These are phyloP conservation scores for Dictyostelium purpureum DNA, from an alignment of 78 protist genomes.

Conservation along the genomic window DNA sequence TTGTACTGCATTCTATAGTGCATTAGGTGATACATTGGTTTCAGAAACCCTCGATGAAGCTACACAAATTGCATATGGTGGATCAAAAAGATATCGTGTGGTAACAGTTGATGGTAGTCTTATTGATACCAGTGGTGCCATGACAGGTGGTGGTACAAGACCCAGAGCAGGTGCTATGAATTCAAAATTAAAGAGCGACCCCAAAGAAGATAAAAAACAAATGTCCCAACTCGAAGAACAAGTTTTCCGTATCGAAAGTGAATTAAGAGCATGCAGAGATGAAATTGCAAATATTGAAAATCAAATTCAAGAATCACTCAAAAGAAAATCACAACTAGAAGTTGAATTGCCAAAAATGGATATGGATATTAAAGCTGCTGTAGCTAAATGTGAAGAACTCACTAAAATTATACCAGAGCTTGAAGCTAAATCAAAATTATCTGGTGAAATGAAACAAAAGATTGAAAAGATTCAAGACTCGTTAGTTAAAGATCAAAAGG, in stretches of 20 bases:
- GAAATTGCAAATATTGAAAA: constrained; percentile 26
- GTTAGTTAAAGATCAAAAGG: not conserved
- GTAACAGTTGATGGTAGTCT: constrained; percentile 98
- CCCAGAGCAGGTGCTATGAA: constrained; percentile 87
- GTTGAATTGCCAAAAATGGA: constrained; percentile 51
- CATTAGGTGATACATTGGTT: constrained; percentile 97
- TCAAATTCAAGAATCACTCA: not conserved
- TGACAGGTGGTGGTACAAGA: constrained; percentile 98
- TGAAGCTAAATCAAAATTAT: not conserved
- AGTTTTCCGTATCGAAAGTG: not conserved
- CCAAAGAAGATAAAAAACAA: constrained; percentile 39
- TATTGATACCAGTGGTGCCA: constrained; percentile 97
- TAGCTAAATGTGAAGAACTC: not conserved
- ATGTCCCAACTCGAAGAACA: not conserved
- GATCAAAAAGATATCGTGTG: constrained; percentile 88
- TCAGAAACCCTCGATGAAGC: constrained; percentile 83
- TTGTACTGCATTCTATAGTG: constrained; percentile 93
- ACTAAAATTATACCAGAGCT: constrained; percentile 20
- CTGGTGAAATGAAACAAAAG: constrained; percentile 11
- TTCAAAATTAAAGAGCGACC: constrained; percentile 6
- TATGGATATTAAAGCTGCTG: constrained; percentile 49
- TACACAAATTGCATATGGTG: constrained; percentile 83
- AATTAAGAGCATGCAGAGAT: not conserved
- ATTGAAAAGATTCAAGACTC: constrained; percentile 18
- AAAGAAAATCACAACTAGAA: constrained; percentile 12